Percentiles rank a stretch among this genome's conserved stretches.
phyloP scores from a whole-genome alignment of 1,139 yeast species.

The Saccharomyces hybrid region DNA sequence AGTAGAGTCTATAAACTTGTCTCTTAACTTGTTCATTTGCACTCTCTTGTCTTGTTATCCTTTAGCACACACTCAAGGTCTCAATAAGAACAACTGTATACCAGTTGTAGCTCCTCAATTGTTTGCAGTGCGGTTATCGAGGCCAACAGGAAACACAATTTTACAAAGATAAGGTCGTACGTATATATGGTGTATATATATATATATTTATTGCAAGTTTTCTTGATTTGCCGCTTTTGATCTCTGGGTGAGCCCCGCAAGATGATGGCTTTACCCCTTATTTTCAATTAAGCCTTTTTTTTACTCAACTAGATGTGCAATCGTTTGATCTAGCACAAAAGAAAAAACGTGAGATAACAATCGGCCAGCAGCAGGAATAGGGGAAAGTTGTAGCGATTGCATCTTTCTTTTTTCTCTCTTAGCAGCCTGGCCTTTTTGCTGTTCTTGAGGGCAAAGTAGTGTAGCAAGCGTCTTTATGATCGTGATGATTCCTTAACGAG shows the following conservation, averaged over 20 bases:
- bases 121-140: neutral
- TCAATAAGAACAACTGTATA: neutral
- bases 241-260: constrained; percentile 1
- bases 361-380: neutral
- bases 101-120: neutral
- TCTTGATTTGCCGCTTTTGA: neutral
- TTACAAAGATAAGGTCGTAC: neutral
- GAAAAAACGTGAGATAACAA: neutral
- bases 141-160: neutral
- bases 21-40: constrained; percentile 16
- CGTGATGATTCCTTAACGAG: neutral
- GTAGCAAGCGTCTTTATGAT: neutral
- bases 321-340: neutral
- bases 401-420: neutral
- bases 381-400: neutral
- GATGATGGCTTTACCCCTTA: neutral
- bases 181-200: neutral
- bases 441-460: neutral
- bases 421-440: neutral
- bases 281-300: neutral
- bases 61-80: neutral
- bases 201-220: neutral
- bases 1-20: constrained; percentile 34
- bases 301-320: neutral
- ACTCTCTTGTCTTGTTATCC: neutral